phyloP scores from a whole-genome alignment of 2,329 filamentous ascomycete genomes.

The Bimuria novae-zelandiae region DNA sequence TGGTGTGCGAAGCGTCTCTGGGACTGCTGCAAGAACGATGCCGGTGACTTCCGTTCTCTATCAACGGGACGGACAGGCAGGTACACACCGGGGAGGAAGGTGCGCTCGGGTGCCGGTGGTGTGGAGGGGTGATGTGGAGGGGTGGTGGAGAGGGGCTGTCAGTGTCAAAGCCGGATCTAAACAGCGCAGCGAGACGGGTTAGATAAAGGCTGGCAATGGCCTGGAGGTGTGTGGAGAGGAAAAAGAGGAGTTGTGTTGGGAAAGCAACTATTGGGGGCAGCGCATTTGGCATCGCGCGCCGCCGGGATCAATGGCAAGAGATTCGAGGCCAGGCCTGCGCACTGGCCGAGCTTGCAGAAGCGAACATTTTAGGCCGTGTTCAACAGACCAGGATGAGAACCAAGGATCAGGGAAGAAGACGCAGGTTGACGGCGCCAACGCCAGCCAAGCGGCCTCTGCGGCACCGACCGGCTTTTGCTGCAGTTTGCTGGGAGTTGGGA shows the following conservation, averaged over 20 bases:
- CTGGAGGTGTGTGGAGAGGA: slow-evolving; percentile 33
- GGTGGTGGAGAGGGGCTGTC: slow-evolving; percentile 24
- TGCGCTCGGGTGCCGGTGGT: slow-evolving; percentile 23
- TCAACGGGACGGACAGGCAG: slow-evolving; percentile 13
- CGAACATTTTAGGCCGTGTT: slow-evolving; percentile 33
- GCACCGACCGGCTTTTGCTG: slow-evolving; percentile 31
- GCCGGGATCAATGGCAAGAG: slow-evolving; percentile 33
- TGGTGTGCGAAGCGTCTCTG: slow-evolving; percentile 18
- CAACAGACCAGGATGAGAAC: slow-evolving; percentile 36
- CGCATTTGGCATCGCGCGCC: slow-evolving; percentile 24
- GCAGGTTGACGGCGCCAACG: slow-evolving; percentile 15
- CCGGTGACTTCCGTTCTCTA: slow-evolving; percentile 36
- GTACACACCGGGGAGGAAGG: slow-evolving; percentile 24
- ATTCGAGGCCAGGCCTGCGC: slow-evolving; percentile 30
- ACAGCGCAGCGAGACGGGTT: slow-evolving; percentile 20
- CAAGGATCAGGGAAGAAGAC: slow-evolving; percentile 31
- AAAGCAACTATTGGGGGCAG: slow-evolving; percentile 38
- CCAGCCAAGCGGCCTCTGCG: too few relatives aligned
- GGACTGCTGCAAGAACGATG: slow-evolving; percentile 23
- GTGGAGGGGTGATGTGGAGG: too few relatives aligned
- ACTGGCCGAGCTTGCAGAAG: slow-evolving; percentile 28
- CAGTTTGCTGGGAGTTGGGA: not conserved
- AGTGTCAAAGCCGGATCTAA: slow-evolving; percentile 22
- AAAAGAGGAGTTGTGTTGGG: slow-evolving; percentile 38
- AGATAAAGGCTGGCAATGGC: slow-evolving; percentile 41